Evolutionary conservation across 2,329 filamentous ascomycete species (phyloP).

Genomic region (Colletotrichum filicis): DNA sequence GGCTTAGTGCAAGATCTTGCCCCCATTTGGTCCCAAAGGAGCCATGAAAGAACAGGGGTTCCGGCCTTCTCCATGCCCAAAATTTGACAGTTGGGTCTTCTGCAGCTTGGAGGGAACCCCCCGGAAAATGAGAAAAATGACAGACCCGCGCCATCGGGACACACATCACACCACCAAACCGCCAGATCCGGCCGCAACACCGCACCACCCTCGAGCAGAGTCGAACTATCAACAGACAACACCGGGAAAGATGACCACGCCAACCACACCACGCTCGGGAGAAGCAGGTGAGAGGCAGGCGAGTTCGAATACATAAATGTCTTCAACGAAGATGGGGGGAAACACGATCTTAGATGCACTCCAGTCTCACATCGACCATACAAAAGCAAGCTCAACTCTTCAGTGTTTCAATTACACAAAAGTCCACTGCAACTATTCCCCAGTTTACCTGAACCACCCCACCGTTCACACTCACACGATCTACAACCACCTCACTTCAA

Average conservation of each 20-base stretch:
- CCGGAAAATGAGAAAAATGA: not conserved
- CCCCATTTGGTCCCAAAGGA: constrained; percentile 1
- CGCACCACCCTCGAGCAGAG: constrained; percentile 30
- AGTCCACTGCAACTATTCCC: not conserved
- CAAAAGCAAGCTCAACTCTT: constrained; percentile 14
- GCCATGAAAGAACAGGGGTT: constrained; percentile 15
- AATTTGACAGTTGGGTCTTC: not conserved
- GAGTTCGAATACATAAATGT: constrained; percentile 21
- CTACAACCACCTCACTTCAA: not conserved
- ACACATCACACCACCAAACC: constrained; percentile 32
- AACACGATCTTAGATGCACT: constrained; percentile 16
- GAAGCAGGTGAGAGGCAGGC: constrained; percentile 22
- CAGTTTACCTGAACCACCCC: not conserved
- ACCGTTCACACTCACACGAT: not conserved
- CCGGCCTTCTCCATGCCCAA: not conserved
- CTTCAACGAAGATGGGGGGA: not conserved
- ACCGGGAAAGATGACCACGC: not conserved
- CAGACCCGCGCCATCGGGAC: constrained; percentile 26
- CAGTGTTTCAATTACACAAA: constrained; percentile 4
- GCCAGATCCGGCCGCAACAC: constrained; percentile 21
- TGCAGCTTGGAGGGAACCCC: not conserved
- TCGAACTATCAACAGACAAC: constrained; percentile 22
- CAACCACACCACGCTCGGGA: constrained; percentile 25
- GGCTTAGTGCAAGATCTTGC: not conserved
- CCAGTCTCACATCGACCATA: constrained; percentile 29